A percentile compares a stretch with the other conserved stretches of the same genome.
These are phyloP conservation scores for Musa schizocarpa DNA, from an alignment of 176 grass and related monocot genomes.

Conservation along the genomic window DNA sequence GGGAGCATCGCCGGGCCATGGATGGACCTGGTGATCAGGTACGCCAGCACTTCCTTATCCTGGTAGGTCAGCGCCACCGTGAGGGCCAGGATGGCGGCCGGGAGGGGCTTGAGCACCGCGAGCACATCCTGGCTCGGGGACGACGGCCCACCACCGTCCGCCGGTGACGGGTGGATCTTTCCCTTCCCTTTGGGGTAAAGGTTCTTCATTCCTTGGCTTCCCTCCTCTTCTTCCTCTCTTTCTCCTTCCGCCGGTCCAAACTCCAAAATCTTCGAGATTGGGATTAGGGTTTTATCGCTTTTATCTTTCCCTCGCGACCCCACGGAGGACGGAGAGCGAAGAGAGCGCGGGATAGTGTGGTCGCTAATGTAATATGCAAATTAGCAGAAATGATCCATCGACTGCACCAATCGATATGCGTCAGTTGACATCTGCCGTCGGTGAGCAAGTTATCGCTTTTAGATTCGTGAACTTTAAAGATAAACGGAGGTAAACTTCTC, in stretches of 20 bases:
- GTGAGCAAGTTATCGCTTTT: too few relatives aligned
- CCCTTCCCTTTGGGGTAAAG: conserved; percentile 37
- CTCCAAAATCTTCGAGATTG: background rate
- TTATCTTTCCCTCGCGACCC: too few relatives aligned
- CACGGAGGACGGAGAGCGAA: too few relatives aligned
- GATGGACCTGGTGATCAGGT: conserved; percentile 37
- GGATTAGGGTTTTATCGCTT: conserved; percentile 7
- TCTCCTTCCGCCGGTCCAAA: background rate
- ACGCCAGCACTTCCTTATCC: conserved; percentile 47
- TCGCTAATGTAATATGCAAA: too few relatives aligned
- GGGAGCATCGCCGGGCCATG: background rate
- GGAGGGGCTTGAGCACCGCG: conserved; percentile 38
- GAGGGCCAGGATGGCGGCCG: conserved; percentile 34
- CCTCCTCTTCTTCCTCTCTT: background rate
- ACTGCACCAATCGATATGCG: too few relatives aligned
- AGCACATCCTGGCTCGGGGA: conserved; percentile 8
- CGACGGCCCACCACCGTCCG: background rate
- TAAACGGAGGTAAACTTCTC: too few relatives aligned
- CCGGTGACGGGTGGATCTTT: conserved; percentile 40
- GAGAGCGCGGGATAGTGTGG: too few relatives aligned
- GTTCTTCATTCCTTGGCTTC: conserved; percentile 26
- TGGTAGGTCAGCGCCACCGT: conserved; percentile 29
- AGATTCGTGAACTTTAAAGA: too few relatives aligned
- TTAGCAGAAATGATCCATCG: too few relatives aligned
- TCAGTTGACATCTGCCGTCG: too few relatives aligned